Conservation (phyloP, 2,329 filamentous ascomycete species). For the Pseudogymnoascus sp. region DNA sequence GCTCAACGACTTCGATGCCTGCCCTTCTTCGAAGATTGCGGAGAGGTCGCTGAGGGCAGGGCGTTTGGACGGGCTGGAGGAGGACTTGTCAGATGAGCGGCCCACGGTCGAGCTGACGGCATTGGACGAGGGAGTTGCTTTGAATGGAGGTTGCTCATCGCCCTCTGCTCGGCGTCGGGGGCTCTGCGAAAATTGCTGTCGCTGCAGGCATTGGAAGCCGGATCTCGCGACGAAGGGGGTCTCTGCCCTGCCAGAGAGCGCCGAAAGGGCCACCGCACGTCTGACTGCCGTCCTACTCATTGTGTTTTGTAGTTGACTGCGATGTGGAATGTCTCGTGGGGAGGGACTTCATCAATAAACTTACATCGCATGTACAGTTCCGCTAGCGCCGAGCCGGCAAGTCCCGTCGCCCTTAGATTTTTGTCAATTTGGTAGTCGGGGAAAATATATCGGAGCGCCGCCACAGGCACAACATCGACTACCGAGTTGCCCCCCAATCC, state of each 20-base stretch:
- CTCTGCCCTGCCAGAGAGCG: constrained; percentile 16
- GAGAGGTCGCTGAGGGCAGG: constrained; percentile 5
- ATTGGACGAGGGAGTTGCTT: neutral
- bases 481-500: constrained; percentile 4
- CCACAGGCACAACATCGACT: constrained; percentile 5
- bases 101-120: neutral
- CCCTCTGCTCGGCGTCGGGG: neutral
- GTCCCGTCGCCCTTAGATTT: constrained; percentile 17
- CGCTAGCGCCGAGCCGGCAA: constrained; percentile 21
- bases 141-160: neutral
- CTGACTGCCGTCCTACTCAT: constrained; percentile 26
- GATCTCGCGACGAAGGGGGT: constrained; percentile 10
- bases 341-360: constrained; percentile 11
- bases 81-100: neutral
- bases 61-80: neutral
- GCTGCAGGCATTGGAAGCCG: constrained; percentile 17
- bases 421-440: constrained; percentile 12
- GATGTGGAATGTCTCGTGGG: constrained; percentile 1
- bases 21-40: constrained; percentile 7
- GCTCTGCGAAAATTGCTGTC: constrained; percentile 4
- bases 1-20: neutral
- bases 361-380: constrained; percentile 16
- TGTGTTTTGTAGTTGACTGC: constrained; percentile 13
- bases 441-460: constrained; percentile 11
- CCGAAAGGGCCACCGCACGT: constrained; percentile 26